These are phyloP conservation scores for Alternaria hordeiaustralica DNA, from an alignment of 2,329 filamentous ascomycete genomes.

Conservation along the genomic window DNA sequence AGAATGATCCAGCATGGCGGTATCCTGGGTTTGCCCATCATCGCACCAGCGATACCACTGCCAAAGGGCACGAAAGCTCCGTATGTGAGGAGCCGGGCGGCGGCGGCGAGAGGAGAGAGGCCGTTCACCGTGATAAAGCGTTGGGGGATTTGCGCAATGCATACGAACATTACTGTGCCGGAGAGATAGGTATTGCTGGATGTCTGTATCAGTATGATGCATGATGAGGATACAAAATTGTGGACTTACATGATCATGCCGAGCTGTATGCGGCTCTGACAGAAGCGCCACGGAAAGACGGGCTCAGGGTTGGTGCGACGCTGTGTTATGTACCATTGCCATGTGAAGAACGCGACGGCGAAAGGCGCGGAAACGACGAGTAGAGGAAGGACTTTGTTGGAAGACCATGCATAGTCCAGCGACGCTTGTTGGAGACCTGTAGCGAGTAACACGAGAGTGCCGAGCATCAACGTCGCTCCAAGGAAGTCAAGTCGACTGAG, in stretches of 20 bases:
- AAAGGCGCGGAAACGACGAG: conserved; percentile 14
- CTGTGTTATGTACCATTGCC: conserved; percentile 21
- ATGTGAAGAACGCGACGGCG: conserved; percentile 19
- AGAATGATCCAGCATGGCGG: conserved; percentile 14
- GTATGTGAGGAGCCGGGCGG: conserved; percentile 19
- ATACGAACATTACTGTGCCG: conserved; percentile 14
- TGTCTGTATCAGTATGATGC: background rate
- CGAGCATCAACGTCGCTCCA: conserved; percentile 21
- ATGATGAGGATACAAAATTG: background rate
- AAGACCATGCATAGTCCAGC: conserved; percentile 7
- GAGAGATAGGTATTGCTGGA: conserved; percentile 15
- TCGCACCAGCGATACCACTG: conserved; percentile 4
- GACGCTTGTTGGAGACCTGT: conserved; percentile 26
- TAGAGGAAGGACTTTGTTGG: conserved; percentile 15
- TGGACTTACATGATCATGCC: conserved; percentile 15
- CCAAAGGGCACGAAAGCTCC: conserved; percentile 15
- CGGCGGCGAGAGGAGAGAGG: conserved; percentile 15
- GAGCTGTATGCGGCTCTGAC: background rate
- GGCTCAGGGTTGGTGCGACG: conserved; percentile 14
- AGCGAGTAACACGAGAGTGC: conserved; percentile 15
- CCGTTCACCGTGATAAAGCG: conserved; percentile 20
- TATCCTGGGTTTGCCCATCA: conserved; percentile 10
- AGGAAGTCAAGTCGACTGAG: conserved; percentile 17
- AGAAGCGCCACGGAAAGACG: conserved; percentile 27
- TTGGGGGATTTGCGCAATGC: conserved; percentile 24